These are phyloP conservation scores for Neurospora hispaniola DNA, from an alignment of 495 filamentous ascomycete genomes.

Conservation along the genomic window DNA sequence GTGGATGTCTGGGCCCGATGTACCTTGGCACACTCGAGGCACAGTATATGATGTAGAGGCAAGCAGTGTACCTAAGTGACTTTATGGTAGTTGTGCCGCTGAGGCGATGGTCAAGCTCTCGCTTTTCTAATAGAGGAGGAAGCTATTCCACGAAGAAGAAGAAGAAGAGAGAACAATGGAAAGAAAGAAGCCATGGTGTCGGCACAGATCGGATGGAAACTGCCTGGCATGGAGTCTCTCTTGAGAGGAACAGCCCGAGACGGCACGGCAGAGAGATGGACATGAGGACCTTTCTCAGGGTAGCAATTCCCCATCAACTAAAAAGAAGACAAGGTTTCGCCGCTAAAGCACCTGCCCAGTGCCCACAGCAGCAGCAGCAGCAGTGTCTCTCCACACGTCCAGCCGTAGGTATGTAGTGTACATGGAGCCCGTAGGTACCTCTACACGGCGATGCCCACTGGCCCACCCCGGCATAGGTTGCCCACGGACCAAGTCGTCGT, in stretches of 20 bases:
- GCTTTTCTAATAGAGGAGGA: neutral
- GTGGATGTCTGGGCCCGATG: too few species aligned
- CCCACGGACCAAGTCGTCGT: neutral
- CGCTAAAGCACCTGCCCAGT: neutral
- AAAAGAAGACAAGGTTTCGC: neutral
- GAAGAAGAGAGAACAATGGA: neutral
- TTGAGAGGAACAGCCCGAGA: neutral
- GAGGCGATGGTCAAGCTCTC: neutral
- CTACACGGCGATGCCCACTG: too few species aligned
- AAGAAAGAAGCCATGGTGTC: neutral
- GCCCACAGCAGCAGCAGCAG: neutral
- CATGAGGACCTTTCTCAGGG: neutral
- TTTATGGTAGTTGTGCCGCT: too few species aligned
- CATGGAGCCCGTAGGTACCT: too few species aligned
- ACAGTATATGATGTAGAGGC: too few species aligned
- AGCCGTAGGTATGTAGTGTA: neutral
- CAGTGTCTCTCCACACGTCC: neutral
- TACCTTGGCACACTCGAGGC: too few species aligned
- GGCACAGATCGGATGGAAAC: neutral
- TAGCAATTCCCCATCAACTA: neutral
- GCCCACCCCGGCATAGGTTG: neutral
- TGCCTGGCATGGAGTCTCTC: neutral
- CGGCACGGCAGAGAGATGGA: neutral
- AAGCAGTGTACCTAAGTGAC: too few species aligned
- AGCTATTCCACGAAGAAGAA: neutral